Conservation (phyloP, 2,329 filamentous ascomycete species). For the Aureobasidium vineae region DNA sequence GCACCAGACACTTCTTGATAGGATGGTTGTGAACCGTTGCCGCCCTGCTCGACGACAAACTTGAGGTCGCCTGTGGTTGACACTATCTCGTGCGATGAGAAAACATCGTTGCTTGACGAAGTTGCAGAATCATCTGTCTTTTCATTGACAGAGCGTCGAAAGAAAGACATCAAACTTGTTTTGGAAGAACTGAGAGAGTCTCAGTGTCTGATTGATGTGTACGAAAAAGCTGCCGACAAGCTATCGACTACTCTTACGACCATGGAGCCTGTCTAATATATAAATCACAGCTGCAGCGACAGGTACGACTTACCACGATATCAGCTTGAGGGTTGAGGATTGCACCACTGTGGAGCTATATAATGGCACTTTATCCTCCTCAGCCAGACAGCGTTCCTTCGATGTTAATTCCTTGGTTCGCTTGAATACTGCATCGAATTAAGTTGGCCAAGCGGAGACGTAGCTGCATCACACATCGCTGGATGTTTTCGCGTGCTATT, state of each 20-base stretch:
- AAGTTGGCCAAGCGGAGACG: neutral
- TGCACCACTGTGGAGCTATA: constrained; percentile 12
- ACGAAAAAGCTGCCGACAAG: neutral
- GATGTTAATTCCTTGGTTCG: neutral
- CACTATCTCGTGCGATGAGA: constrained; percentile 14
- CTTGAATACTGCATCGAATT: neutral
- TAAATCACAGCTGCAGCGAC: neutral
- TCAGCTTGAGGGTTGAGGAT: neutral
- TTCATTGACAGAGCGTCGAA: neutral
- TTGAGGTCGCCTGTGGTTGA: constrained; percentile 44
- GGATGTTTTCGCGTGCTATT: constrained; percentile 5
- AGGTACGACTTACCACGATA: neutral
- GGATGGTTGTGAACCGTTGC: constrained; percentile 52
- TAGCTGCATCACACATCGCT: neutral
- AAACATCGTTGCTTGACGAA: constrained; percentile 10
- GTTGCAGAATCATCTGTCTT: neutral
- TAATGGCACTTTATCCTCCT: neutral
- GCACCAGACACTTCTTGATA: constrained; percentile 63
- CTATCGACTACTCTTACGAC: too few relatives aligned
- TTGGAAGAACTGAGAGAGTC: neutral
- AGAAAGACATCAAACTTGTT: neutral
- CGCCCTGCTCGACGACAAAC: constrained; percentile 46
- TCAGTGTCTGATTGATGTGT: neutral
- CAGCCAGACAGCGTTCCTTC: neutral
- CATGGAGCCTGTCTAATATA: neutral